Evolutionary conservation across 108 stramenopile species (phyloP).

Genomic region (Nannochloropsis oceanica): DNA sequence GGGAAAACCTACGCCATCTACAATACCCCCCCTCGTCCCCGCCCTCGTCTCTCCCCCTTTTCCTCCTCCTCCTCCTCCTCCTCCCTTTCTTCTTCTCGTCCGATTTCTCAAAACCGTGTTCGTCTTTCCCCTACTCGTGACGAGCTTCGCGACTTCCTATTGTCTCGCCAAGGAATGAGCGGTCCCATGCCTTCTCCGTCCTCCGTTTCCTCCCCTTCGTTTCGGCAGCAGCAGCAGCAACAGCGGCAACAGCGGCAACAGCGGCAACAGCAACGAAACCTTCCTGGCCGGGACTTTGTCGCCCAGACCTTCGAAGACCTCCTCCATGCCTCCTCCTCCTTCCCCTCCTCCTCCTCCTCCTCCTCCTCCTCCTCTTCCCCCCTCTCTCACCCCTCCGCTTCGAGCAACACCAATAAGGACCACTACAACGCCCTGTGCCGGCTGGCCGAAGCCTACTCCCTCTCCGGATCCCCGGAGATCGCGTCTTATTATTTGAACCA

Average conservation of each 20-base stretch:
- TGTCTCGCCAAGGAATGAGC: background rate
- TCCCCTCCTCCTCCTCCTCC: background rate
- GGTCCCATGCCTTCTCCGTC: background rate
- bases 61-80: background rate
- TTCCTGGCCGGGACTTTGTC: background rate
- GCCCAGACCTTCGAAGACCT: background rate
- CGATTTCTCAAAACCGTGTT: background rate
- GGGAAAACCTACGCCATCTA: background rate
- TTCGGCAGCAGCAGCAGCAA: background rate
- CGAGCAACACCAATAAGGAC: background rate
- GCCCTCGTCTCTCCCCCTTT: background rate
- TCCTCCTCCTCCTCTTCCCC: background rate
- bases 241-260: too few relatives aligned
- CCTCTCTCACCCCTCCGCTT: background rate
- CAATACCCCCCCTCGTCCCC: background rate
- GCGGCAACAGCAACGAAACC: too few relatives aligned
- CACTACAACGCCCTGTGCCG: background rate
- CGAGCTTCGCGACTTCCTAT: background rate
- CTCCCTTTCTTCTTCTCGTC: background rate
- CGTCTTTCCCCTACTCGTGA: background rate
- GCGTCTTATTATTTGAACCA: background rate
- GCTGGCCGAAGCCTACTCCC: background rate
- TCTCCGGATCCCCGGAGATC: background rate
- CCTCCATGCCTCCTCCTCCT: background rate
- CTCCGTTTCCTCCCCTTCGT: background rate